These are phyloP conservation scores for Alternaria sp. DNA, from an alignment of 2,329 filamentous ascomycete genomes.

Conservation along the genomic window DNA sequence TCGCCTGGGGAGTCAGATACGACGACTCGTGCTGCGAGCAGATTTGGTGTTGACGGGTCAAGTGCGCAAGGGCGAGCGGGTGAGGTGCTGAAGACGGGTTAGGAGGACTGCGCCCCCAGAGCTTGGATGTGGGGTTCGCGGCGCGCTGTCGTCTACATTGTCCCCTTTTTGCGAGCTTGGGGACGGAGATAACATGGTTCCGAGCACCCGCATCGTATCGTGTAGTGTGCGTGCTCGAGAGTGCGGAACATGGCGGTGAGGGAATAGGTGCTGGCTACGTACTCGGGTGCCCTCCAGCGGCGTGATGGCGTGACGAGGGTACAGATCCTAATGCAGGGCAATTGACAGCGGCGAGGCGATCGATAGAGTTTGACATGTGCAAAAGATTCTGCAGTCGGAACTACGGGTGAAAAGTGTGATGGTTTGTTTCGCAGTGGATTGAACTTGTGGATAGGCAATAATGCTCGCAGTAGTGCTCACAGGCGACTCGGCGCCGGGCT, in stretches of 20 bases:
- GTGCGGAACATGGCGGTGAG: slow-evolving; percentile 15
- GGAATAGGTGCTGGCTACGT: slow-evolving; percentile 1
- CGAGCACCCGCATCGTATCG: slow-evolving; percentile 1
- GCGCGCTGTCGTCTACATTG: not conserved
- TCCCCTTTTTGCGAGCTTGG: slow-evolving; percentile 9
- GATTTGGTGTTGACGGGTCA: not conserved
- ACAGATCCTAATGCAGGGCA: slow-evolving; percentile 16
- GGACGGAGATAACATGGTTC: slow-evolving; percentile 2
- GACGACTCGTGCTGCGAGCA: slow-evolving; percentile 3
- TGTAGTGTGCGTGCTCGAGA: not conserved
- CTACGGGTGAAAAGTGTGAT: slow-evolving; percentile 2
- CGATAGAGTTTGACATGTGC: slow-evolving; percentile 6
- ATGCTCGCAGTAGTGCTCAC: slow-evolving; percentile 8
- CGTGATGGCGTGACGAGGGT: slow-evolving; percentile 15
- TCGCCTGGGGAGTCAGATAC: slow-evolving; percentile 1
- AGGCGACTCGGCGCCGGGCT: slow-evolving; percentile 1
- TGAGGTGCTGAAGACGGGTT: slow-evolving; percentile 5
- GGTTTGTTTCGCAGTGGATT: slow-evolving; percentile 4
- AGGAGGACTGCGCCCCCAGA: slow-evolving; percentile 14
- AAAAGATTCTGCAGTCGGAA: not conserved
- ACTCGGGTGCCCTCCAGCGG: slow-evolving; percentile 8
- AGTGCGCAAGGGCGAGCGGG: slow-evolving; percentile 1
- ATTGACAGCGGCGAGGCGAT: not conserved
- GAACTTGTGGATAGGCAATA: slow-evolving; percentile 8
- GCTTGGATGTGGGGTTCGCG: slow-evolving; percentile 16